Conservation (phyloP, 768 basidiomycete genomes). For the Phallus indusiatus region DNA sequence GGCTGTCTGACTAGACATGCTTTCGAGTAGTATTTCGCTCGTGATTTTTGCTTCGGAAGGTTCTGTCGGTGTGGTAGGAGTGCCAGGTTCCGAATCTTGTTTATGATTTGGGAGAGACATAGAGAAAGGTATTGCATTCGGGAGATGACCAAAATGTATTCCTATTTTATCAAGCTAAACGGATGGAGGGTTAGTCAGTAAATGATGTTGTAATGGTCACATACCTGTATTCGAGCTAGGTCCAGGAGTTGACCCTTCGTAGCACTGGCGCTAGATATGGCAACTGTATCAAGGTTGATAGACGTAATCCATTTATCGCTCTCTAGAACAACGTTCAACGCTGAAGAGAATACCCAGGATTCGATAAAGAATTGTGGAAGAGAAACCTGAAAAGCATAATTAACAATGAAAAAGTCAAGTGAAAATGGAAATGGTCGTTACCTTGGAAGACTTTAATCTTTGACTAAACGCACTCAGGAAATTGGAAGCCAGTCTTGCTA, state of each 20-base stretch:
- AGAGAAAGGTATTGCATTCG: constrained; percentile 63
- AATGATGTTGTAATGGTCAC: constrained; percentile 12
- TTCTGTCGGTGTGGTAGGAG: constrained; percentile 15
- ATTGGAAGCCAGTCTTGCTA: constrained; percentile 56
- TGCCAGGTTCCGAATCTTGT: constrained; percentile 7
- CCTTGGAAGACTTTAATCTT: constrained; percentile 67
- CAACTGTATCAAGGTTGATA: constrained; percentile 36
- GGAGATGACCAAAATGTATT: constrained; percentile 61
- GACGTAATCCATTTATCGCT: constrained; percentile 63
- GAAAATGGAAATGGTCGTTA: constrained; percentile 22
- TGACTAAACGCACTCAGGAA: constrained; percentile 75
- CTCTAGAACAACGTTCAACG: constrained; percentile 72
- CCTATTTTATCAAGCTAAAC: constrained; percentile 80
- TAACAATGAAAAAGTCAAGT: background rate
- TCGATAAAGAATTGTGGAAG: constrained; percentile 72
- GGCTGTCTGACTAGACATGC: constrained; percentile 41
- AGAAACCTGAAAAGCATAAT: constrained; percentile 27
- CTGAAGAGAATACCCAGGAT: constrained; percentile 89
- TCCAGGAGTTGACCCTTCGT: constrained; percentile 85
- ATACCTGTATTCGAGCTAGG: constrained; percentile 79
- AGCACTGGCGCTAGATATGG: constrained; percentile 50
- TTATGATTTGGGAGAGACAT: constrained; percentile 24
- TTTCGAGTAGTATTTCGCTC: constrained; percentile 49
- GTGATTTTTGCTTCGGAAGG: constrained; percentile 35
- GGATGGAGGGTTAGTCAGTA: background rate